Evolutionary conservation across 2,329 filamentous ascomycete species (phyloP).

Genomic region (Cryphonectria radicalis): DNA sequence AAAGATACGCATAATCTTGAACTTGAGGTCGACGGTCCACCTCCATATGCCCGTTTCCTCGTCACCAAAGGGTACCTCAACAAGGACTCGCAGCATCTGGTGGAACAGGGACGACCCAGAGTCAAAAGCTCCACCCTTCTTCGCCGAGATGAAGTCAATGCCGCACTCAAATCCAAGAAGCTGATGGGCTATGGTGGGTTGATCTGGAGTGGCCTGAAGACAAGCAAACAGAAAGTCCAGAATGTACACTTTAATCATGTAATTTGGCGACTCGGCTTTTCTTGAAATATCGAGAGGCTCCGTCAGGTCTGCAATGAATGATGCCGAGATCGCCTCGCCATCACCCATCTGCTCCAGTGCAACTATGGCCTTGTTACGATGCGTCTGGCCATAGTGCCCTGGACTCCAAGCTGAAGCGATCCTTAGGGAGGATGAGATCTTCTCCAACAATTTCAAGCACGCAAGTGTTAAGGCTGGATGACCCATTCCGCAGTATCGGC

Average conservation of each 20-base stretch:
- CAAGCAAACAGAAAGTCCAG: conserved; percentile 85
- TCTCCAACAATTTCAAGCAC: conserved; percentile 82
- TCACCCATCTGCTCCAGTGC: conserved; percentile 84
- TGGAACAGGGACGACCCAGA: conserved; percentile 81
- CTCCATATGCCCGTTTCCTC: conserved; percentile 61
- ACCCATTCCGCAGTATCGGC: conserved; percentile 83
- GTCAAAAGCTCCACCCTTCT: conserved; percentile 72
- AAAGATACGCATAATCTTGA: conserved; percentile 73
- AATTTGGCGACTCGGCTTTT: conserved; percentile 71
- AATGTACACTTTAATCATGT: conserved; percentile 81
- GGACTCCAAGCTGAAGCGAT: conserved; percentile 72
- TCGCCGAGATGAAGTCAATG: conserved; percentile 69
- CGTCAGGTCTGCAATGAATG: conserved; percentile 71
- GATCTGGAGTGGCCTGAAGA: conserved; percentile 72
- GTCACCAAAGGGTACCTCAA: conserved; percentile 69
- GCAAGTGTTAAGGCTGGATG: conserved; percentile 80
- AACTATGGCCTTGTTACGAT: conserved; percentile 84
- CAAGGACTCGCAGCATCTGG: conserved; percentile 71
- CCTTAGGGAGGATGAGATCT: conserved; percentile 81
- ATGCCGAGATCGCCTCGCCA: conserved; percentile 76
- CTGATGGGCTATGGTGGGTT: conserved; percentile 87
- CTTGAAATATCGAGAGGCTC: conserved; percentile 73
- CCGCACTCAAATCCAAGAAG: conserved; percentile 86
- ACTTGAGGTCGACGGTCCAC: conserved; percentile 73
- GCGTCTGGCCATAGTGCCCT: conserved; percentile 62